Base-by-base conservation (phyloP, 2,329 filamentous ascomycete genomes). In the Zelopaecilomyces penicillatus region DNA sequence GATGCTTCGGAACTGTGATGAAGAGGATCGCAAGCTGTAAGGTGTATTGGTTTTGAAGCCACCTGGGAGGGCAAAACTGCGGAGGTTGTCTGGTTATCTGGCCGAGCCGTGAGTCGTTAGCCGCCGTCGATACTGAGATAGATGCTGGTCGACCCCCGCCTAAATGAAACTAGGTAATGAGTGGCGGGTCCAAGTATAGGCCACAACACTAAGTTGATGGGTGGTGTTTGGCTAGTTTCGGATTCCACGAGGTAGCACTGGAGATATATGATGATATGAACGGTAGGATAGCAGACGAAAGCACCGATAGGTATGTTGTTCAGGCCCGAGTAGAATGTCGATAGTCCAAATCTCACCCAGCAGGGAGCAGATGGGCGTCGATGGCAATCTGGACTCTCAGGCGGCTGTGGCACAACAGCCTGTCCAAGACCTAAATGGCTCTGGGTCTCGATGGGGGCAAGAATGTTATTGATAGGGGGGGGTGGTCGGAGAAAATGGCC, bases 61-160 rank as follows among this genome's bases (percentile, higher is more conserved):
- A 35, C 35, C 39, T 38, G 27, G 12, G 39, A 43, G 39, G 37
- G 33, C 32, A 45, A 34, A 35, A 45, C 43, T 41, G 43, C 35
- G 36, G 39, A 40, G 26, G 43, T 48, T 38, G 40, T 30, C 43
- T 42, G 43, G 30, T 36, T 39, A 42, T 32, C 41, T 46, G 32
- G 37, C 39, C 43, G 45, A 42, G 46, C 37, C 39, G 28, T 39
- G 45, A 45, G 43, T 42, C 39, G 46, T 45, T 48, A 48, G 46
- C 46, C 46, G 46, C 46, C 39, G 32, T 36, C 35, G 31, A 39
- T 39, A 37, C 36, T 32, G 40, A 41, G 35, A 47, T 34, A 62
- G 63, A 62, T 46, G 46, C 44, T 43, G 39, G 44, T 42, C 36
- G 30, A 41, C 43, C 49, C 49, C 42, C 45, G 40, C 39, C 30